Percentiles rank a stretch among this genome's conserved stretches.
phyloP scores from a whole-genome alignment of 139 green algal species.

The Chlamydomonas asymmetrica region DNA sequence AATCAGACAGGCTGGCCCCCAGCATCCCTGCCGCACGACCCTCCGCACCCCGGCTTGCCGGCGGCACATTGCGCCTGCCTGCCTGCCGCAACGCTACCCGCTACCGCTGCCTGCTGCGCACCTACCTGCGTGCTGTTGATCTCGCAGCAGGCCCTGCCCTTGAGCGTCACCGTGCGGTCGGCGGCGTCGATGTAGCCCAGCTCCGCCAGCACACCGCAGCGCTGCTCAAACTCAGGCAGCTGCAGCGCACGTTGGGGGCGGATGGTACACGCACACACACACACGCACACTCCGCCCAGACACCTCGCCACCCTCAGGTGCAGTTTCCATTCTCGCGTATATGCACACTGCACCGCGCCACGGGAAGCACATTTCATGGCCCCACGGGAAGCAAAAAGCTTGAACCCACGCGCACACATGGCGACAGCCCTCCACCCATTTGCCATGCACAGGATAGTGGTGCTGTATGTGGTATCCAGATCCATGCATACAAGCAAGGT shows the following conservation, averaged over 20 bases:
- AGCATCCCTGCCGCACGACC: no score
- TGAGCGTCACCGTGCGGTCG: slow-evolving; percentile 78
- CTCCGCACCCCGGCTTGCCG: no score
- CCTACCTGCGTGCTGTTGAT: slow-evolving; percentile 80
- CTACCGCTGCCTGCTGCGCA: background rate
- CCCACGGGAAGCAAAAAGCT: background rate
- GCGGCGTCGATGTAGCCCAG: slow-evolving; percentile 79
- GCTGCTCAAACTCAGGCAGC: slow-evolving; percentile 88
- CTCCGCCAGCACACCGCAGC: slow-evolving; percentile 71
- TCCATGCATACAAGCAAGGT: no score
- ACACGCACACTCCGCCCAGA: no score
- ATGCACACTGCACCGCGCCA: background rate
- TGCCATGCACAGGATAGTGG: no score
- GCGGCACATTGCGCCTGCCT: background rate
- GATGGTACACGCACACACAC: no score
- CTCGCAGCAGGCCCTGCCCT: slow-evolving; percentile 90
- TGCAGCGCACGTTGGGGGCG: no score
- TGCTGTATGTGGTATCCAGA: no score
- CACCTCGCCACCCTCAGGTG: background rate
- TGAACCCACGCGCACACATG: no score
- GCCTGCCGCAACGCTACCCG: background rate
- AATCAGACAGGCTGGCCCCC: no score
- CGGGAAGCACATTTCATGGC: background rate
- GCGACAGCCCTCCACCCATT: no score
- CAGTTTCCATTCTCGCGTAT: no score